Conservation (phyloP, 148 eudicot species). For the Rhododendron ovatum region DNA sequence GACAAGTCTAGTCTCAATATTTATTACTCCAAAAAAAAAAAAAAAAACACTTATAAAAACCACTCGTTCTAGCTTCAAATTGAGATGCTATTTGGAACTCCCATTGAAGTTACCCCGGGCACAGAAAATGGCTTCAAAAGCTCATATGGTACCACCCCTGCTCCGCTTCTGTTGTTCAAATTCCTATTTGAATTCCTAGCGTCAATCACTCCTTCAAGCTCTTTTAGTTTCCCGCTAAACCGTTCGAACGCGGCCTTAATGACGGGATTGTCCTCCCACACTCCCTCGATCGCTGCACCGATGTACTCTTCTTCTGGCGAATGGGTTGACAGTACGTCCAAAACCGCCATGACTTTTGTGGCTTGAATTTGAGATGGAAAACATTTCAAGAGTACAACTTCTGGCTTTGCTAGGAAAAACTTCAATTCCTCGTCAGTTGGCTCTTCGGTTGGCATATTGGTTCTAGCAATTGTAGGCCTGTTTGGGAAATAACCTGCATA, state of each 20-base stretch:
- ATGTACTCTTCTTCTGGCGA: conserved; percentile 77
- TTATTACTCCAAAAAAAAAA: too few relatives aligned
- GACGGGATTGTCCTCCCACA: conserved; percentile 35
- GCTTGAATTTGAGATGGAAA: conserved; percentile 68
- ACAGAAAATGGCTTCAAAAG: conserved; percentile 64
- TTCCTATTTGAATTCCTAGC: conserved; percentile 37
- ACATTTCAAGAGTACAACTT: conserved; percentile 24
- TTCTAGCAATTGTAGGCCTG: conserved; percentile 58
- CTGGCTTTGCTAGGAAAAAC: conserved; percentile 39
- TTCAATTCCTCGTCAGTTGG: conserved; percentile 32
- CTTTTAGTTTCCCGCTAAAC: conserved; percentile 39
- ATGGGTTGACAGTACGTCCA: conserved; percentile 59
- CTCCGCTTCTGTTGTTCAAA: conserved; percentile 55
- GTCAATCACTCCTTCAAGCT: conserved; percentile 54
- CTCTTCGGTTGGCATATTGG: conserved; percentile 60
- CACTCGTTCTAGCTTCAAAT: conserved; percentile 22
- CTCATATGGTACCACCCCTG: conserved; percentile 62
- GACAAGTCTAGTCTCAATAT: too few relatives aligned
- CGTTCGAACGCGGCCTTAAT: conserved; percentile 49
- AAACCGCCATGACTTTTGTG: conserved; percentile 45
- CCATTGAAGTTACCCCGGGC: conserved; percentile 65
- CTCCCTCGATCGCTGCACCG: conserved; percentile 41
- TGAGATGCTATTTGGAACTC: conserved; percentile 75
- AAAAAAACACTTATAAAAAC: too few relatives aligned
- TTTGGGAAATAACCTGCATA: conserved; percentile 31